Evolutionary conservation across 2,329 filamentous ascomycete species (phyloP), one percentile per base, ranked within the genome.

Genomic region (Nothophoma quercina): DNA sequence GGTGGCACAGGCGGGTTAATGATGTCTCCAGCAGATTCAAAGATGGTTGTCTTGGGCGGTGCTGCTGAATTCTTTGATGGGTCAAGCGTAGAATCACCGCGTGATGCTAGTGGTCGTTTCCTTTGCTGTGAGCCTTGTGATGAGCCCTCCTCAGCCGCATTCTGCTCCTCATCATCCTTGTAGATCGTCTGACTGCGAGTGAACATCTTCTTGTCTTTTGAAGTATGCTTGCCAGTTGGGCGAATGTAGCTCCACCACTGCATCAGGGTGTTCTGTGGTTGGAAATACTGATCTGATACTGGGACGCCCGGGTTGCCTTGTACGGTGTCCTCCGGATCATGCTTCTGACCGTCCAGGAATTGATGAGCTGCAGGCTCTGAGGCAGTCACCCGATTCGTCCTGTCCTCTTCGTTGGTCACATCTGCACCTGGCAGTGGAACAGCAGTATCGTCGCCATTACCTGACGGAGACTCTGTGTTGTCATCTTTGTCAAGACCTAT

Each of bases 1-100:
- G 89, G 84, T 13, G 95, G 93, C 26, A 98, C 77, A 39, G 92
- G 93, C 5, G 95, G 95, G 70, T 93, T 96, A 32, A 99, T 83
- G 3, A 99, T 78, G 72, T 99, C 93, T 9, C 92, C 91, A 0
- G 95, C 95, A 4, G 93, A 93, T 76, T 99, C 95, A 55, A 99
- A 96, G 58, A 99, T 89, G 0, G 91, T 96, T 0, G 95, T 98
- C 64, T 86, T 89, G 0, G 95, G 95, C 4, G 95, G 95, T 7
- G 91, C 88, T 44, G 84, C 80, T 47, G 89, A 71, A 36, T 77
- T 74, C 40, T 67, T 62, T 7, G 73, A 65, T 32, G 82, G 78
- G 38, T 81, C 77, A 29, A 80, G 69, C 4, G 79, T 61, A 4
- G 82, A 82, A 54, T 82, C 78, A 7, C 82, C 82, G 47, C 80